A percentile compares a stretch with the other conserved stretches of the same genome.
These are phyloP conservation scores for Alternaria tenuissima DNA, from an alignment of 2,329 filamentous ascomycete species.

Conservation along the genomic window DNA sequence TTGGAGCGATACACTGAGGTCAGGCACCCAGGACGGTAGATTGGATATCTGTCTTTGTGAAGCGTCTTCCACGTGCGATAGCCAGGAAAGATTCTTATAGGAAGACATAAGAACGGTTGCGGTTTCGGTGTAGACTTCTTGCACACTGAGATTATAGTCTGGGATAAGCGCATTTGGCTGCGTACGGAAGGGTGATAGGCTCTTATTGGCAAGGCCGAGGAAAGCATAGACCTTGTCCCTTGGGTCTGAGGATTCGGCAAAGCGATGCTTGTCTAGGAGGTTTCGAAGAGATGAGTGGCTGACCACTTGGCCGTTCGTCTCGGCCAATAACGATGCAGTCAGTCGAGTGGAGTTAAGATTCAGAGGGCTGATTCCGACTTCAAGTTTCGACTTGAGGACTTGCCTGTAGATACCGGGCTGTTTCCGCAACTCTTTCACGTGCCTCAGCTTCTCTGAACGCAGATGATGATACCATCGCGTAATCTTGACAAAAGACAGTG, in stretches of 20 bases:
- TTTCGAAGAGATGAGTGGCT: constrained; percentile 24
- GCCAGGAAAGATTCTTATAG: constrained; percentile 20
- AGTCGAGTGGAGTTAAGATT: constrained; percentile 34
- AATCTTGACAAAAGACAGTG: constrained; percentile 31
- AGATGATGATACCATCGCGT: constrained; percentile 41
- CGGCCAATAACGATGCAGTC: constrained; percentile 13
- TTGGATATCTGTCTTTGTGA: constrained; percentile 21
- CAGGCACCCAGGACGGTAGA: constrained; percentile 41
- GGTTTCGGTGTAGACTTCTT: constrained; percentile 30
- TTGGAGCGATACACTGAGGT: constrained; percentile 32
- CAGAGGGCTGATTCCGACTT: constrained; percentile 31
- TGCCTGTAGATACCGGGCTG: constrained; percentile 33
- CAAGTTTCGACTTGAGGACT: constrained; percentile 25
- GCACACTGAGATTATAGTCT: constrained; percentile 32
- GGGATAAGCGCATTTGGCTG: constrained; percentile 24
- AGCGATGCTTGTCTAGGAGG: constrained; percentile 36
- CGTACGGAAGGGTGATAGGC: constrained; percentile 29
- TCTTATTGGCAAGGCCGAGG: constrained; percentile 31
- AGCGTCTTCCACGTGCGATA: constrained; percentile 24
- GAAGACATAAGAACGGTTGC: constrained; percentile 27
- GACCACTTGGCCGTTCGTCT: neutral
- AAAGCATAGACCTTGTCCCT: constrained; percentile 44
- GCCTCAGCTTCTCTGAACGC: constrained; percentile 35
- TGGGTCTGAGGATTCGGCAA: constrained; percentile 35
- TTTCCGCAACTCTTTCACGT: constrained; percentile 22